Evolutionary conservation across 331 rosid genomes (phyloP).

Genomic region (Dryas integrifolia): DNA sequence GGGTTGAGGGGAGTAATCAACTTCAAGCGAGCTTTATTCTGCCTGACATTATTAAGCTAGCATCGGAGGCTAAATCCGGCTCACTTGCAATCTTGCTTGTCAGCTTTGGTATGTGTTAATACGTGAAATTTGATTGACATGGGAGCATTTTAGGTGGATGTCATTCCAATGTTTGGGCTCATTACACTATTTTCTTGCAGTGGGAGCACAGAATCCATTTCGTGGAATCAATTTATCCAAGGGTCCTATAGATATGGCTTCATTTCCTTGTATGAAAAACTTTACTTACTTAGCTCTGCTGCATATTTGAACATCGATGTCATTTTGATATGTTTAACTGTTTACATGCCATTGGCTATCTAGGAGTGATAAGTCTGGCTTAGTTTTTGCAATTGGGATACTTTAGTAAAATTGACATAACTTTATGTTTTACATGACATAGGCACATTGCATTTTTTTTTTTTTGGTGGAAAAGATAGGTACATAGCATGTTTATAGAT

Average conservation of each 20-base stretch:
- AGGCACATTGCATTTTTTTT: not conserved
- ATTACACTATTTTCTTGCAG: slow-evolving; percentile 47
- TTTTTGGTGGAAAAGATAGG: not conserved
- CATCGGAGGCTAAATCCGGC: slow-evolving; percentile 48
- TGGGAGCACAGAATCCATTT: slow-evolving; percentile 41
- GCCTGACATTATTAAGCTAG: slow-evolving; percentile 58
- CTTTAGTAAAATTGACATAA: not conserved
- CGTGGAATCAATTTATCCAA: slow-evolving; percentile 35
- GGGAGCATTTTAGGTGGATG: slow-evolving; percentile 3
- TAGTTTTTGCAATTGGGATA: not conserved
- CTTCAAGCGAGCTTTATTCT: slow-evolving; percentile 54
- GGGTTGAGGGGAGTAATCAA: slow-evolving; percentile 34
- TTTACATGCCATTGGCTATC: not conserved
- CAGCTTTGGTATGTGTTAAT: slow-evolving; percentile 45
- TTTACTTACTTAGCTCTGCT: slow-evolving; percentile 19
- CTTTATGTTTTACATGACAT: not conserved
- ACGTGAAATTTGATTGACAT: slow-evolving; percentile 17
- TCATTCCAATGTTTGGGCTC: slow-evolving; percentile 20
- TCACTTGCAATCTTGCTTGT: slow-evolving; percentile 55
- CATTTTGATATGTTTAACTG: not conserved
- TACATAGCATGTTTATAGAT: not conserved
- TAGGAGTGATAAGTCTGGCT: slow-evolving; percentile 10
- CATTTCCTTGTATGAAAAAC: slow-evolving; percentile 60
- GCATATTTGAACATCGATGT: not conserved
- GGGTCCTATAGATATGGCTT: slow-evolving; percentile 48